Evolutionary conservation across 2,329 filamentous ascomycete species (phyloP).

Genomic region (Pleomassaria siparia): DNA sequence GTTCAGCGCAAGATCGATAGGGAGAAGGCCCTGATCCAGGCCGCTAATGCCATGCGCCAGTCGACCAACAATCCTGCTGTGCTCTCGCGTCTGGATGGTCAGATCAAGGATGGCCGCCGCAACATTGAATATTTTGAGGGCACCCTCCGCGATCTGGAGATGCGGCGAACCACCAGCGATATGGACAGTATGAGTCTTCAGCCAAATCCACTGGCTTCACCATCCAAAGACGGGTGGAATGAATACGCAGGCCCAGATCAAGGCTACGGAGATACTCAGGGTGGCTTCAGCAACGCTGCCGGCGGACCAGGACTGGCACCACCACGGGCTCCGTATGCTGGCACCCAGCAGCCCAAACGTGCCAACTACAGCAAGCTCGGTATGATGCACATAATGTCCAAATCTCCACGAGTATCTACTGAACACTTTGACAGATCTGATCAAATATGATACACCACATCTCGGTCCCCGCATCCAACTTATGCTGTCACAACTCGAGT

Average conservation of each 20-base stretch:
- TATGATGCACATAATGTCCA: constrained; percentile 50
- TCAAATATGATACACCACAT: constrained; percentile 97
- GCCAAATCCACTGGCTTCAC: constrained; percentile 55
- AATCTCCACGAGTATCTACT: constrained; percentile 14
- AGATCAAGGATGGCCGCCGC: constrained; percentile 88
- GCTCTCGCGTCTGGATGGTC: constrained; percentile 84
- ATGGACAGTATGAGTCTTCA: constrained; percentile 67
- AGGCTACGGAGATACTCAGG: constrained; percentile 61
- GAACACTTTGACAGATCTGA: constrained; percentile 67
- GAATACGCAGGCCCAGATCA: constrained; percentile 56
- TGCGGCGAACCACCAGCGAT: constrained; percentile 71
- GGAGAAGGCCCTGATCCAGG: constrained; percentile 92
- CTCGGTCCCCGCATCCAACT: constrained; percentile 96
- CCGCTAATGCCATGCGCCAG: constrained; percentile 91
- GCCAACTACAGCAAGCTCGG: constrained; percentile 94
- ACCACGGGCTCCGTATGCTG: constrained; percentile 74
- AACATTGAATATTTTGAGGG: constrained; percentile 97
- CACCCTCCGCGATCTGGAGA: constrained; percentile 82
- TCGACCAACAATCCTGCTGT: constrained; percentile 93
- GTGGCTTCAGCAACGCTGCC: constrained; percentile 61
- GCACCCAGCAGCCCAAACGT: constrained; percentile 66
- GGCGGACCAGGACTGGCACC: constrained; percentile 76
- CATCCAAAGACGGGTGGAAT: constrained; percentile 68
- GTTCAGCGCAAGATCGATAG: constrained; percentile 97
- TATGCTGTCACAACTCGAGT: constrained; percentile 97